These are phyloP conservation scores for Thymus quinquecostatus DNA, from an alignment of 257 asterid genomes.

Conservation along the genomic window DNA sequence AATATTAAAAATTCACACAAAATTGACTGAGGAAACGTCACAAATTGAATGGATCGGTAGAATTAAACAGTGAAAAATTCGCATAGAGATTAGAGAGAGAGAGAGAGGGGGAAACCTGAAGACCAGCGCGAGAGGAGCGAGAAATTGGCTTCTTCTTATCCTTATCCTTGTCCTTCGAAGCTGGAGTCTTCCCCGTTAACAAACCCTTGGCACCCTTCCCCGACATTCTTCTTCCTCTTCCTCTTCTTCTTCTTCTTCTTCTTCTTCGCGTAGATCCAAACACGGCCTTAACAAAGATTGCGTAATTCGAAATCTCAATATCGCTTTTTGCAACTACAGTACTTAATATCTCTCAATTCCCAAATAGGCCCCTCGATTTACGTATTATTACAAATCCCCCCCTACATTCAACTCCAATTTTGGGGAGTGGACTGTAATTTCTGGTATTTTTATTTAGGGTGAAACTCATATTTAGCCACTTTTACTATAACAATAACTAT, in stretches of 20 bases:
- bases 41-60: conserved; percentile 15
- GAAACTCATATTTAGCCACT: too few relatives aligned
- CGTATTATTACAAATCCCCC: background rate
- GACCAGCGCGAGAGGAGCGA: conserved; percentile 57
- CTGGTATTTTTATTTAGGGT: too few relatives aligned
- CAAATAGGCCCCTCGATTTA: conserved; percentile 17
- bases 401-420: background rate
- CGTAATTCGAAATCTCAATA: background rate
- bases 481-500: too few relatives aligned
- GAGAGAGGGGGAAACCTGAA: conserved; percentile 37
- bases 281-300: conserved; percentile 10
- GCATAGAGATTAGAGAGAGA: background rate
- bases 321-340: background rate
- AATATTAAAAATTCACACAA: background rate
- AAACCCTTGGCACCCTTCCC: conserved; percentile 58
- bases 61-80: background rate
- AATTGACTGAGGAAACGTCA: background rate
- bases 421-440: too few relatives aligned
- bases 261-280: conserved; percentile 20
- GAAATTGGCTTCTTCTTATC: conserved; percentile 55
- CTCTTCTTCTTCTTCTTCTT: too few relatives aligned
- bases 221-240: conserved; percentile 29
- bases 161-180: conserved; percentile 57
- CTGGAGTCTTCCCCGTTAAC: conserved; percentile 51
- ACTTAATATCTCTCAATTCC: conserved; percentile 2